Evolutionary conservation across 768 basidiomycete genomes (phyloP), one percentile per base, ranked within the genome.

Genomic region (Chalciporus piperatus): DNA sequence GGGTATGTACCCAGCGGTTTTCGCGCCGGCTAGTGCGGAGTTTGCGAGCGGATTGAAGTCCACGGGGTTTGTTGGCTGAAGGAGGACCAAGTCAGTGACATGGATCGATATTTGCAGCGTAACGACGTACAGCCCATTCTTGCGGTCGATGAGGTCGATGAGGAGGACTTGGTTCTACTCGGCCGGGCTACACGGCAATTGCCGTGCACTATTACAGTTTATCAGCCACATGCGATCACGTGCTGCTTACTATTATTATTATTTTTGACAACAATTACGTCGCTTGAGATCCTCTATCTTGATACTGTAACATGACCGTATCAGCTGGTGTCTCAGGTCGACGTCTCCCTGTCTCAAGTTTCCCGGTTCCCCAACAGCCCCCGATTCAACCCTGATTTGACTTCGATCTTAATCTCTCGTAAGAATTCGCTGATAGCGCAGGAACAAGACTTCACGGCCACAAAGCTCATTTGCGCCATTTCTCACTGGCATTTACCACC

Each of bases 11-110:
- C 97, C 97, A 99, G 75, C 96, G 89, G 81, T 98, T 97, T 74
- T 87, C 89, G 61, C 92, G 84, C 64, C 97, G 88, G 76, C 85
- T 81, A 66, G 81, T 95, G 68, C 95, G 89, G 69, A 99, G 91
- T 78, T 98, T 98, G 75, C 97, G 91, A 69, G 94, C 96, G 66
- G 96, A 96, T 80, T 96, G 92, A 68, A 98, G 85, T 77, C 95
- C 95, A 80, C 95, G 89, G 71, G 95, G 95, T 91, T 98, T 97
- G 84, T 95, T 94, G 71, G 94, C 92, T 95, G 53, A 49, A 17
- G 25, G 17, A 42, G 23, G 46, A 13, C 6, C 1, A 11, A 13
- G 43, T 68, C 22, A 54, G 46, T 25, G 25, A 53, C 23, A 53
- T 45, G 49, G 52, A 40, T 17, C 39, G 28, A 23, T 17, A 19